Evolutionary conservation across 1,284 basidiomycete genomes (phyloP), one percentile per base, ranked within the genome.

Genomic region (Boletus semigastroideus): DNA sequence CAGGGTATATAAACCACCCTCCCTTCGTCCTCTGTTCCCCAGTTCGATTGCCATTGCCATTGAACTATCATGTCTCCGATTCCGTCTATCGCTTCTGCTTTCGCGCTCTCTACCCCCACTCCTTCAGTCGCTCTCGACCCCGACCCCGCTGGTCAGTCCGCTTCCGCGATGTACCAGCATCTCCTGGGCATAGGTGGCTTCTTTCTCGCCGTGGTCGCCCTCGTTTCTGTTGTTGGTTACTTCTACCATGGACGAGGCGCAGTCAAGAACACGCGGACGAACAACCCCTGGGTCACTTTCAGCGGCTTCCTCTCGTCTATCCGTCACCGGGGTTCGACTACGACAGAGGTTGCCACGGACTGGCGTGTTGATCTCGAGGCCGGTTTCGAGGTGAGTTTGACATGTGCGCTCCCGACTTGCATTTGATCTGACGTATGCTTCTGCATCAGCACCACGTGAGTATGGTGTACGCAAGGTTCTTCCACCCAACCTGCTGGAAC

Each of bases 401-500:
- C 5, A 1, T 27, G 1, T n/a, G 14, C 12, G 8, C n/a, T 10
- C 3, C 20, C 39, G 7, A 7, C 9, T 34, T 8, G 49, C 1
- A n/a, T 30, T 38, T 1, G 1, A 11, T 19, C 39, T 61, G 27
- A 63, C 22, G 10, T 12, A 10, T n/a, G 9, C 3, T 2, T 12
- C 11, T n/a, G 9, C 3, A 2, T 12, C 11, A 49, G 40, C 41
- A 57, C 3, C 53, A 64, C 27, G 59, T 64, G 0, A 64, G 46
- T 17, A 59, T 63, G 62, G 55, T 67, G 0, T 65, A 63, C 11
- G 58, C 62, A 4, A 58, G 27, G 37, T 48, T 40, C 41, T 63
- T 65, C 30, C 64, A 67, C 36, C 63, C 64, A 8, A 59, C 51
- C 0, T 57, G 48, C 25, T 67, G 64, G 62, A 55, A 67, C 13